These are phyloP conservation scores for Pyracantha coccinea DNA, from an alignment of 331 rosid genomes.

Conservation along the genomic window DNA sequence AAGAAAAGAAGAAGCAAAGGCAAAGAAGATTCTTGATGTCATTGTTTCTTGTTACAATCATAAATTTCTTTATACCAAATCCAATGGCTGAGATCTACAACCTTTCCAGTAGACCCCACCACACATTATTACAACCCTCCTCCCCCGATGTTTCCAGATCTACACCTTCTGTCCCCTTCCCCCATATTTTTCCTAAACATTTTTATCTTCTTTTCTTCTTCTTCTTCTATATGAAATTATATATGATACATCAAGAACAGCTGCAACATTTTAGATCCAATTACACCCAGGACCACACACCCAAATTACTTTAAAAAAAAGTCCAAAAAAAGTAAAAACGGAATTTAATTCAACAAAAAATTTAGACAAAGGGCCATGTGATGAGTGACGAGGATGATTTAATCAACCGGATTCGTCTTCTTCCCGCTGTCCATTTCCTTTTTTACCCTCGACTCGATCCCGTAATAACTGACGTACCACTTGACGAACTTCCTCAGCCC, in stretches of 20 bases:
- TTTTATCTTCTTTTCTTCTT: constrained; percentile 7
- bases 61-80: constrained; percentile 14
- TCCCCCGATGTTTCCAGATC: constrained; percentile 12
- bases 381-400: constrained; percentile 4
- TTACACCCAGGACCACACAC: constrained; percentile 27
- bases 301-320: constrained; percentile 7
- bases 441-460: constrained; percentile 57
- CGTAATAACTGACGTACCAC: constrained; percentile 90
- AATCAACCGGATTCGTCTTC: constrained; percentile 50
- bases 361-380: constrained; percentile 12
- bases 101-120: constrained; percentile 61
- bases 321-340: neutral
- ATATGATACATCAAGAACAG: constrained; percentile 35
- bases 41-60: constrained; percentile 21
- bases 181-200: neutral
- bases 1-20: neutral
- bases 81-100: constrained; percentile 35
- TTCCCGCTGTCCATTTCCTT: constrained; percentile 18
- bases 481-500: constrained; percentile 89
- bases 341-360: constrained; percentile 7
- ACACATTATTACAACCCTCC: constrained; percentile 39
- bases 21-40: constrained; percentile 16
- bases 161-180: constrained; percentile 15
- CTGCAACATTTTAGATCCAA: constrained; percentile 14
- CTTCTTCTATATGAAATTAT: constrained; percentile 31